phyloP scores from a whole-genome alignment of 2,329 filamentous ascomycete species.

The Colletotrichum sp. region DNA sequence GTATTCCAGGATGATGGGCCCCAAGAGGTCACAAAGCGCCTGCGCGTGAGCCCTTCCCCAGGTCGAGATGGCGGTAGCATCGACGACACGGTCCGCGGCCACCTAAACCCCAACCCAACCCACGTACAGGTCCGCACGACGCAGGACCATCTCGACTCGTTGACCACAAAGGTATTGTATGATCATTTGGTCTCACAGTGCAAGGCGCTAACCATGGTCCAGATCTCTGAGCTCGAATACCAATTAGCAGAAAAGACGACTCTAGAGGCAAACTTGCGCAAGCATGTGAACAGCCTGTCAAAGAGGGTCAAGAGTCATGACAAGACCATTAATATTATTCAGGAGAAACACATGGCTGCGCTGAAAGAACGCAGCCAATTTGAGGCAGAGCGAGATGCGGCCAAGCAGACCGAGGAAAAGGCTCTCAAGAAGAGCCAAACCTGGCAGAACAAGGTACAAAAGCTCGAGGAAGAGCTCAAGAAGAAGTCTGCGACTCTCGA shows the following conservation, averaged over 20 bases:
- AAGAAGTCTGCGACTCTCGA: constrained; percentile 37
- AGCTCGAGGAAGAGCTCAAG: constrained; percentile 41
- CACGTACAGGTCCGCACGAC: constrained; percentile 11
- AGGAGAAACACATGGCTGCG: constrained; percentile 53
- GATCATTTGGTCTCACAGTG: neutral
- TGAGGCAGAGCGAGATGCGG: constrained; percentile 50
- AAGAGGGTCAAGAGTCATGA: constrained; percentile 50
- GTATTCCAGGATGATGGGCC: neutral
- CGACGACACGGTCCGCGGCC: constrained; percentile 3
- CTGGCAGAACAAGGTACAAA: constrained; percentile 37
- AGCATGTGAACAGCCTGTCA: constrained; percentile 19
- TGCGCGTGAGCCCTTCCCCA: constrained; percentile 7
- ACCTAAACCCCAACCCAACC: constrained; percentile 6
- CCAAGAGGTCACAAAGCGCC: constrained; percentile 1
- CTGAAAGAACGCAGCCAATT: constrained; percentile 55
- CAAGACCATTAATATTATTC: constrained; percentile 48
- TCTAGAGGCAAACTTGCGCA: constrained; percentile 22
- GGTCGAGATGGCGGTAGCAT: neutral
- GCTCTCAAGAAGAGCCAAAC: constrained; percentile 41
- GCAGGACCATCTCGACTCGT: constrained; percentile 35
- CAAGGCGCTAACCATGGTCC: neutral
- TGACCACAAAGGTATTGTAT: constrained; percentile 40
- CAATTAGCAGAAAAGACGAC: constrained; percentile 34
- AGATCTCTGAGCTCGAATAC: constrained; percentile 43
- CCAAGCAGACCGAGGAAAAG: constrained; percentile 40